Evolutionary conservation across 1,139 yeast species (phyloP).

Genomic region (Sugiyamaella sp.): DNA sequence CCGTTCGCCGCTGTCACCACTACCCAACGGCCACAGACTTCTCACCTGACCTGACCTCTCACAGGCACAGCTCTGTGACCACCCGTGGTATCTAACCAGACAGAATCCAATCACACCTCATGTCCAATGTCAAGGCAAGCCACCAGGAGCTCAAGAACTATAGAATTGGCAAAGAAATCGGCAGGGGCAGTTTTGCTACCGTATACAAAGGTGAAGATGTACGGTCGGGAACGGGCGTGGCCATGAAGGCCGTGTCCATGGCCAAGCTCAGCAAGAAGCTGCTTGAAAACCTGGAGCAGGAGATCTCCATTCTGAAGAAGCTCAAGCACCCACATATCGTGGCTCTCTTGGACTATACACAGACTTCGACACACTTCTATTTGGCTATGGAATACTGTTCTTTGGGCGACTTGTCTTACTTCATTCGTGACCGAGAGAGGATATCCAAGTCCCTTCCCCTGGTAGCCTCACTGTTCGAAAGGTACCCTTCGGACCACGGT

Average conservation of each 20-base stretch:
- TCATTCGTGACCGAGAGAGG: slow-evolving; percentile 76
- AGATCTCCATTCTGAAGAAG: slow-evolving; percentile 80
- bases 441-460: slow-evolving; percentile 77
- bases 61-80: no score
- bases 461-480: slow-evolving; percentile 69
- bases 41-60: background rate
- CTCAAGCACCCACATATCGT: slow-evolving; percentile 94
- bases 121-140: slow-evolving; percentile 16
- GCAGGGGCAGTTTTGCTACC: slow-evolving; percentile 93
- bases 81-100: no score
- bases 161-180: slow-evolving; percentile 73
- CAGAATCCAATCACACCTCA: background rate
- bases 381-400: slow-evolving; percentile 97
- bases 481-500: slow-evolving; percentile 84
- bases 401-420: slow-evolving; percentile 87
- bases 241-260: slow-evolving; percentile 84
- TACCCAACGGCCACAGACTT: background rate
- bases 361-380: slow-evolving; percentile 79
- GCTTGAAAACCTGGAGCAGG: slow-evolving; percentile 87
- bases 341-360: slow-evolving; percentile 76
- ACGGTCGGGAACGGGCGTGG: slow-evolving; percentile 63
- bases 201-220: slow-evolving; percentile 71
- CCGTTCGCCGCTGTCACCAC: no score
- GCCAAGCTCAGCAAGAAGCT: slow-evolving; percentile 84
- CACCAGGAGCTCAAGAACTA: slow-evolving; percentile 31